These are phyloP conservation scores for Thielaviopsis cerberus DNA, from an alignment of 2,329 filamentous ascomycete genomes.

Conservation along the genomic window DNA sequence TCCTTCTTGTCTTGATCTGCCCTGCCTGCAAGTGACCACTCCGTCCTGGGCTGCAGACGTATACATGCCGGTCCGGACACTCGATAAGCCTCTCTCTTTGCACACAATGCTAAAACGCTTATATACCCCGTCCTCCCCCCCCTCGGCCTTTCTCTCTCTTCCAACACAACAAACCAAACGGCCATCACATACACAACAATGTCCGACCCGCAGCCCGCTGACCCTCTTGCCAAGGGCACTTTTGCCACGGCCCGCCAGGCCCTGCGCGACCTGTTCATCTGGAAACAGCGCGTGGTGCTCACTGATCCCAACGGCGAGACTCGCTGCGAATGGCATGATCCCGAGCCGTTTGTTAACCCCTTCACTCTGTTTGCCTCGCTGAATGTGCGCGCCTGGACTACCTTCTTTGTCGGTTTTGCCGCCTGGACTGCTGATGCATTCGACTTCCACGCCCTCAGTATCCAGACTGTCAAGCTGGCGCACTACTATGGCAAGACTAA, in stretches of 20 bases:
- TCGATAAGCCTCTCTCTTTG: no score
- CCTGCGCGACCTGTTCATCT: slow-evolving; percentile 46
- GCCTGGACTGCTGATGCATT: slow-evolving; percentile 72
- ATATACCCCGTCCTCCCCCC: neutral
- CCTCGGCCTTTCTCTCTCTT: neutral
- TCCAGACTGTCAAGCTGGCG: slow-evolving; percentile 55
- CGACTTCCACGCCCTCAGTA: slow-evolving; percentile 64
- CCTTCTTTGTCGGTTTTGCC: slow-evolving; percentile 54
- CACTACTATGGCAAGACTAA: slow-evolving; percentile 30
- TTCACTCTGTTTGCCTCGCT: slow-evolving; percentile 49
- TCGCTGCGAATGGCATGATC: slow-evolving; percentile 47
- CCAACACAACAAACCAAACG: neutral
- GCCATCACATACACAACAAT: neutral
- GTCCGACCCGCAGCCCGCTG: slow-evolving; percentile 30
- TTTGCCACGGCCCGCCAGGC: slow-evolving; percentile 46
- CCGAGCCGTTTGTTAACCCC: slow-evolving; percentile 50
- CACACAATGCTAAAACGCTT: no score
- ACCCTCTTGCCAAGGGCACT: slow-evolving; percentile 48
- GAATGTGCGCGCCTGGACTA: slow-evolving; percentile 49
- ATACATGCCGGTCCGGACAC: no score
- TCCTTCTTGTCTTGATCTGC: no score
- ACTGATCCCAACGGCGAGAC: slow-evolving; percentile 46
- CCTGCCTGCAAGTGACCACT: no score
- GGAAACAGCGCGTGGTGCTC: slow-evolving; percentile 54
- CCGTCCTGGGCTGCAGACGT: no score